phyloP scores from a whole-genome alignment of 441 rosid genomes.

The Pelargonium citronellum region DNA sequence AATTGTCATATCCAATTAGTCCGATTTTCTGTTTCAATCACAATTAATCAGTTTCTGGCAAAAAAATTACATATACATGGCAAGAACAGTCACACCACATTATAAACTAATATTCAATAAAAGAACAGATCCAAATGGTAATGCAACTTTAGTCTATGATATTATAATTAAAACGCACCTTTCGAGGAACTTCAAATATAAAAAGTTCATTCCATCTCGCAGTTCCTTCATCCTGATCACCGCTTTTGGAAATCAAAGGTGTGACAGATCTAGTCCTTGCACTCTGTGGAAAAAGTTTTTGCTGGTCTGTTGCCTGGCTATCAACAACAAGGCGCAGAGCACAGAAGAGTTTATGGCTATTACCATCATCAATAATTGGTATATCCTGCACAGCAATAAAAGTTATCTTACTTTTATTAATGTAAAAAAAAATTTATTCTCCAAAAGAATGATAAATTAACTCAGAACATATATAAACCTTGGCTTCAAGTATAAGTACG shows the following conservation, averaged over 20 bases:
- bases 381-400: conserved; percentile 55
- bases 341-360: conserved; percentile 84
- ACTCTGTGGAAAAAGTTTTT: conserved; percentile 93
- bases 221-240: conserved; percentile 38
- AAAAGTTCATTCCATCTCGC: conserved; percentile 96
- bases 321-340: conserved; percentile 80
- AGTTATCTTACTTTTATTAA: conserved; percentile 10
- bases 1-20: no score
- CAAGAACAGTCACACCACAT: not conserved
- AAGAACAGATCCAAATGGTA: not conserved
- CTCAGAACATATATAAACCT: conserved; percentile 42
- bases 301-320: conserved; percentile 77
- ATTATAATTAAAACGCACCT: conserved; percentile 38
- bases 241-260: conserved; percentile 45
- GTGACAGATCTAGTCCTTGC: conserved; percentile 96
- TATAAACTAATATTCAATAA: not conserved
- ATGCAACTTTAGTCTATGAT: not conserved
- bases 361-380: conserved; percentile 81
- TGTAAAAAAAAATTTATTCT: conserved; percentile 8
- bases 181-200: conserved; percentile 89
- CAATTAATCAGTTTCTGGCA: not conserved
- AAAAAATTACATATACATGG: not conserved
- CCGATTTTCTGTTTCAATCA: not conserved
- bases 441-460: conserved; percentile 10
- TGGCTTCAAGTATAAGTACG: conserved; percentile 83